Evolutionary conservation across 75 land plant genomes (phyloP).

Genomic region (Pinus taeda): DNA sequence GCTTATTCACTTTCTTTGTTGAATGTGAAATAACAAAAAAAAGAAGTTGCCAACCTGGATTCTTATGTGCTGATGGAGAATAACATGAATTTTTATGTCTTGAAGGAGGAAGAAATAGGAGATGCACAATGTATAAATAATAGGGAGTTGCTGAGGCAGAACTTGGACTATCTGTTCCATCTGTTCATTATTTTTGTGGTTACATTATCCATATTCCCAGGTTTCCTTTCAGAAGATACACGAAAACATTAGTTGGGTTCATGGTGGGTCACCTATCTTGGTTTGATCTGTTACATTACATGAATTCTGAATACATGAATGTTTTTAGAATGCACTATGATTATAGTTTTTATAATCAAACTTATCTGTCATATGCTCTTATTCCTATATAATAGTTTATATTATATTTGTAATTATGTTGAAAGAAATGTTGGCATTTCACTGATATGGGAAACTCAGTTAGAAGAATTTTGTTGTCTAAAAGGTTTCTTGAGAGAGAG

Average conservation of each 20-base stretch:
- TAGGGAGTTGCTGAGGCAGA: constrained; percentile 24
- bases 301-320: background rate
- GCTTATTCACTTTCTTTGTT: constrained; percentile 1
- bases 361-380: background rate
- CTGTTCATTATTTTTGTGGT: constrained; percentile 30
- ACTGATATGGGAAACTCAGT: background rate
- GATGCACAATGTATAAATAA: constrained; percentile 15
- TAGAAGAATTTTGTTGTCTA: background rate
- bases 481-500: too few species aligned
- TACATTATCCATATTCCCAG: constrained; percentile 50
- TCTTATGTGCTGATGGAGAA: background rate
- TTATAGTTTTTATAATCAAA: background rate
- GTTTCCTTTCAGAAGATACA: constrained; percentile 51
- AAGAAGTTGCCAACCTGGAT: background rate
- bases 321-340: background rate
- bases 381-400: background rate
- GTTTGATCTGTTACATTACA: background rate
- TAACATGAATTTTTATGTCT: too few species aligned
- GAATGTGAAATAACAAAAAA: background rate
- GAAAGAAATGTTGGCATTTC: background rate
- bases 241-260: constrained; percentile 37
- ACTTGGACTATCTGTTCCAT: constrained; percentile 29
- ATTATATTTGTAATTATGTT: background rate
- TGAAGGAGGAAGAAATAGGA: constrained; percentile 27
- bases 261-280: constrained; percentile 24